A percentile compares a stretch with the other conserved stretches of the same genome.
Conservation (phyloP, 108 stramenopile genomes). For the Bacterosira constricta region DNA sequence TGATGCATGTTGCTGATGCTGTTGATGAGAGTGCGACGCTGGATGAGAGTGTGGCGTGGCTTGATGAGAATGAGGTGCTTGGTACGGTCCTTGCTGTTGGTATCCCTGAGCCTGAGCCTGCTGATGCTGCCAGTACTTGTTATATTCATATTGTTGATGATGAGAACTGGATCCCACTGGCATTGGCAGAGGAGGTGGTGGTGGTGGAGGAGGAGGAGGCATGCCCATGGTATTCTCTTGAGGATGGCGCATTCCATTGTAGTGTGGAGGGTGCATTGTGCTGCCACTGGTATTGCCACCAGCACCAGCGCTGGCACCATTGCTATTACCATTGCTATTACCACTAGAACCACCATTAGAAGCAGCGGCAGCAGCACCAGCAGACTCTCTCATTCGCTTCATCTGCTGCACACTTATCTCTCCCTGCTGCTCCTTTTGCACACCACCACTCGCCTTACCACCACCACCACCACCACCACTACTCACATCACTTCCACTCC, state of each 20-base stretch:
- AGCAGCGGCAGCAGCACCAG: background rate
- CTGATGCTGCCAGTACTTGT: conserved; percentile 1
- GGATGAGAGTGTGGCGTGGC: background rate
- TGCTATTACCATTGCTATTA: too few species aligned
- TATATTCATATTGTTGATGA: background rate
- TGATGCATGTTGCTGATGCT: background rate
- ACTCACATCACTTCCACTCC: background rate
- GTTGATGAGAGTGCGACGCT: background rate
- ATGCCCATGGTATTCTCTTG: conserved; percentile 2
- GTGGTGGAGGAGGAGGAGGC: conserved; percentile 10
- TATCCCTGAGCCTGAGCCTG: background rate
- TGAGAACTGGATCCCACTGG: background rate
- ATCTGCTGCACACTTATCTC: background rate
- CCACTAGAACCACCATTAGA: background rate
- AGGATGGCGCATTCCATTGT: background rate
- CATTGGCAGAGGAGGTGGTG: background rate
- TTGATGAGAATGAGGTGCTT: background rate
- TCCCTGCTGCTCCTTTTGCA: background rate
- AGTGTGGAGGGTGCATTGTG: background rate
- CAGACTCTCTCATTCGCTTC: background rate
- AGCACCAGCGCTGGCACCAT: background rate
- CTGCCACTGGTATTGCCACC: background rate
- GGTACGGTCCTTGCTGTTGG: background rate
- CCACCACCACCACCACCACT: background rate
- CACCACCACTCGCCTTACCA: background rate